phyloP scores from a whole-genome alignment of 1,284 basidiomycete genomes.

The Cutaneotrichosporon sp. region DNA sequence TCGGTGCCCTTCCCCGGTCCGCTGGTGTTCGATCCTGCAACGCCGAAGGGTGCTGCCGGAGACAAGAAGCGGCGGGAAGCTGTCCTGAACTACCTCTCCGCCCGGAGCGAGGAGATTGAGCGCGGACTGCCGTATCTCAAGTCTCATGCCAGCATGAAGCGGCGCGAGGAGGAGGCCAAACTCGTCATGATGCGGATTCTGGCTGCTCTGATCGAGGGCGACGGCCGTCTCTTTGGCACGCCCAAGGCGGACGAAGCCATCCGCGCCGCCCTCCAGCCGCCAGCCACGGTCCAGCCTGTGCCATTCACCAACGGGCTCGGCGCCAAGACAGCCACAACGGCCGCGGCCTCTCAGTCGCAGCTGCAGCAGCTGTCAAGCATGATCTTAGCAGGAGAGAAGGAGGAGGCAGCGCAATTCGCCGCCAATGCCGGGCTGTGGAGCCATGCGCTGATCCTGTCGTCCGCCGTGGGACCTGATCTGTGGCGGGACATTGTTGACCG shows the following conservation, averaged over 20 bases:
- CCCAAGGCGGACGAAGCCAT: slow-evolving; percentile 64
- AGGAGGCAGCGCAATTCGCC: slow-evolving; percentile 82
- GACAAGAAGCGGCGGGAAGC: slow-evolving; percentile 77
- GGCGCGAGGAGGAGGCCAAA: slow-evolving; percentile 66
- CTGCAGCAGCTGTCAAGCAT: slow-evolving; percentile 75
- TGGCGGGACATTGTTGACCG: slow-evolving; percentile 88
- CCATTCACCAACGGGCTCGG: slow-evolving; percentile 26
- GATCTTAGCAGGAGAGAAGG: slow-evolving; percentile 75
- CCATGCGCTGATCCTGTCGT: slow-evolving; percentile 92
- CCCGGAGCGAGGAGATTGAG: slow-evolving; percentile 68
- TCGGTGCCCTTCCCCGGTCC: slow-evolving; percentile 73
- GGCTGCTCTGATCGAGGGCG: slow-evolving; percentile 74
- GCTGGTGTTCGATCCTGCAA: slow-evolving; percentile 67
- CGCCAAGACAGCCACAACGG: slow-evolving; percentile 8
- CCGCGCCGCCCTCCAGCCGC: slow-evolving; percentile 61
- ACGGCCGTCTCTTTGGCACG: slow-evolving; percentile 78
- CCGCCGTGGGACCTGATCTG: slow-evolving; percentile 83
- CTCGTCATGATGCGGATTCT: slow-evolving; percentile 69
- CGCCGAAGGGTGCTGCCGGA: slow-evolving; percentile 57
- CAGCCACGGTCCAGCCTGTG: slow-evolving; percentile 13
- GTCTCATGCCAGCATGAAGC: slow-evolving; percentile 51
- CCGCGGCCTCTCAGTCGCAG: slow-evolving; percentile 48
- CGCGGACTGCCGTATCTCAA: slow-evolving; percentile 68
- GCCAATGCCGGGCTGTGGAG: slow-evolving; percentile 86
- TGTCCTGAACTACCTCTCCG: slow-evolving; percentile 69